These are phyloP conservation scores for Cercospora canescens DNA, from an alignment of 2,329 filamentous ascomycete genomes.

Conservation along the genomic window DNA sequence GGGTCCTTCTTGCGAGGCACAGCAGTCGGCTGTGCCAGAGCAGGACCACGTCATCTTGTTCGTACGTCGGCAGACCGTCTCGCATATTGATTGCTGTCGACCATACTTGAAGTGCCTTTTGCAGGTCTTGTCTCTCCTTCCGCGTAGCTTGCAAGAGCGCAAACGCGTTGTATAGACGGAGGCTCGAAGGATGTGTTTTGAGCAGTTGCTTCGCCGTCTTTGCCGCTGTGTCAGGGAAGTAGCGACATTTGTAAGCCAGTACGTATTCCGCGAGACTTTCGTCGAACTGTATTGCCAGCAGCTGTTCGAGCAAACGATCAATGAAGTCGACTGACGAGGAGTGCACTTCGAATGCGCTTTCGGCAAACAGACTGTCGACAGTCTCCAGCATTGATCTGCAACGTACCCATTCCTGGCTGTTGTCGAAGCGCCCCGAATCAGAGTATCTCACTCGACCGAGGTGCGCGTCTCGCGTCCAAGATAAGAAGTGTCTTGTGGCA, in stretches of 20 bases:
- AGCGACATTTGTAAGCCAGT: constrained; percentile 64
- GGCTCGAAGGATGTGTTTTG: constrained; percentile 64
- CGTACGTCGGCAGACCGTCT: constrained; percentile 38
- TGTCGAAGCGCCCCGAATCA: no score
- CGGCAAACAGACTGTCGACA: constrained; percentile 12
- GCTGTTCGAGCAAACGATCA: constrained; percentile 56
- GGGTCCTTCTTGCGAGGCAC: constrained; percentile 47
- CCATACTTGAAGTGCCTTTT: constrained; percentile 65
- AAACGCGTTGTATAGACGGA: constrained; percentile 76
- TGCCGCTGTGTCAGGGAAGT: constrained; percentile 55
- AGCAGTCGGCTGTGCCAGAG: constrained; percentile 67
- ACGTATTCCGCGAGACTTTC: constrained; percentile 66
- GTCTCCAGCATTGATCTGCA: constrained; percentile 15
- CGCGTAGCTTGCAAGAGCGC: constrained; percentile 67
- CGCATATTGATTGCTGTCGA: constrained; percentile 64
- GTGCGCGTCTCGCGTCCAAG: constrained; percentile 14
- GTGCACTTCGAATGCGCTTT: constrained; percentile 6
- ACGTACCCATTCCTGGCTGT: not conserved
- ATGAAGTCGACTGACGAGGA: constrained; percentile 27
- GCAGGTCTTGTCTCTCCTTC: constrained; percentile 47
- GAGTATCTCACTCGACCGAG: not conserved
- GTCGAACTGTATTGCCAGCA: constrained; percentile 52
- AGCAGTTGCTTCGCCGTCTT: constrained; percentile 73
- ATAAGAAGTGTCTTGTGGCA: not conserved
- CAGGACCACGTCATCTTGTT: constrained; percentile 41